Percentiles rank a stretch among this genome's conserved stretches.
These are phyloP conservation scores for Cyclotella sp. DNA, from an alignment of 108 stramenopile species.

Conservation along the genomic window DNA sequence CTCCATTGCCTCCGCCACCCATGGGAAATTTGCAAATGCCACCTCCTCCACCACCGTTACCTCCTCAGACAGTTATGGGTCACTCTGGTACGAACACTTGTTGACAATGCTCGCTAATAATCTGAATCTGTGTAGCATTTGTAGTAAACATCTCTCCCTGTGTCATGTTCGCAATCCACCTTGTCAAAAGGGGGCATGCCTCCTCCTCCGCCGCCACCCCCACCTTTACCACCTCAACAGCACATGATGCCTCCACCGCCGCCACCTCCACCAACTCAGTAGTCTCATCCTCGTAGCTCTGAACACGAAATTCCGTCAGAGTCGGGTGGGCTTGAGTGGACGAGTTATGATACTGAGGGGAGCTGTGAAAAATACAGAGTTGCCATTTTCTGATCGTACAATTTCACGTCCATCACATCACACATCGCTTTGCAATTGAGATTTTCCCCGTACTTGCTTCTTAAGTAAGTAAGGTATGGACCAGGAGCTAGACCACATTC, in stretches of 20 bases:
- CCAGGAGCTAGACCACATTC: no score
- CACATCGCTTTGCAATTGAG: no score
- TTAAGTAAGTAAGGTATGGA: no score
- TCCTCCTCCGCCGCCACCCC: constrained; percentile 38
- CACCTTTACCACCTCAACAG: constrained; percentile 16
- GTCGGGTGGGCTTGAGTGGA: no score
- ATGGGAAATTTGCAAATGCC: constrained; percentile 1
- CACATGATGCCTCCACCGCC: constrained; percentile 10
- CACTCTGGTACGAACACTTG: not conserved
- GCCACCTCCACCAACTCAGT: constrained; percentile 3
- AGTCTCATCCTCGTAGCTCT: not conserved
- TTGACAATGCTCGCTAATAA: not conserved
- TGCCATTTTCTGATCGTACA: no score
- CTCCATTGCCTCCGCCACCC: constrained; percentile 14
- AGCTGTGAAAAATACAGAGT: no score
- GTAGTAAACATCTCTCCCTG: not conserved
- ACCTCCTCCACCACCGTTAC: constrained; percentile 20
- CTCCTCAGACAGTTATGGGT: not conserved
- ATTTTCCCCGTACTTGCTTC: no score
- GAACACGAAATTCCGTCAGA: no score
- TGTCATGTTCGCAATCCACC: not conserved
- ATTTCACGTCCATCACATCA: no score
- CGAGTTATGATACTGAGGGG: no score
- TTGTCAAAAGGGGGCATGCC: constrained; percentile 11
- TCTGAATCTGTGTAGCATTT: not conserved